Percentiles rank a stretch among this genome's conserved stretches.
Evolutionary conservation across 108 stramenopile species (phyloP).

Genomic region (Schizochytrium sp.): DNA sequence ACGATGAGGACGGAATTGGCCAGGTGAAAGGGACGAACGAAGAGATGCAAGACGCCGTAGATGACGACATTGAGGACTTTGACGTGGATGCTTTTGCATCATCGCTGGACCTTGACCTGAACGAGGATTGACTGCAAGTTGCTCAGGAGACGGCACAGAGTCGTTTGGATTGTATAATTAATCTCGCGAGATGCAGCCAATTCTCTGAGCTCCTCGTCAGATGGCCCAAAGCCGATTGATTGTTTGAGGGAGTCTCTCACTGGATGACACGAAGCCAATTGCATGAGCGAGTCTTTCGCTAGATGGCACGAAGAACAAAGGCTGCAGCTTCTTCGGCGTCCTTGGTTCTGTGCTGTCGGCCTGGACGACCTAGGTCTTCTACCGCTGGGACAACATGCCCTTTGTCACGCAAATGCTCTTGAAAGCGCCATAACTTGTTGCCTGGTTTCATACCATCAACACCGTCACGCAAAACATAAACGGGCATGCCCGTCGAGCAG

Average conservation of each 20-base stretch:
- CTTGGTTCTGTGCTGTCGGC: background rate
- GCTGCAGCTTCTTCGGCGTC: background rate
- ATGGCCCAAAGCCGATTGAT: no score
- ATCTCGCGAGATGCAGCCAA: no score
- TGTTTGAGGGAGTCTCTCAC: no score
- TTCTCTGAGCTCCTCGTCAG: no score
- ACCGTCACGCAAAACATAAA: background rate
- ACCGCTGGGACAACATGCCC: background rate
- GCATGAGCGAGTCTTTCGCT: no score
- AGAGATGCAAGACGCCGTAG: background rate
- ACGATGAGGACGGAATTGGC: background rate
- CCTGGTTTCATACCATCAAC: background rate
- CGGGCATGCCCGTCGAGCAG: background rate
- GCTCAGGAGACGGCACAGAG: no score
- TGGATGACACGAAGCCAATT: no score
- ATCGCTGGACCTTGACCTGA: background rate
- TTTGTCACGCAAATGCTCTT: background rate
- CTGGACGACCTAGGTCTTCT: background rate
- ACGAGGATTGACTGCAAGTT: background rate
- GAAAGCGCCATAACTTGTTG: background rate
- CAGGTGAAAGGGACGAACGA: background rate
- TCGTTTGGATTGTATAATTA: no score
- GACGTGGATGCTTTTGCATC: slow-evolving; percentile 12
- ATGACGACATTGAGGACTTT: background rate
- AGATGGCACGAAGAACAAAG: background rate